These are phyloP conservation scores for Suillus luteus DNA, from an alignment of 768 basidiomycete genomes.

Conservation along the genomic window DNA sequence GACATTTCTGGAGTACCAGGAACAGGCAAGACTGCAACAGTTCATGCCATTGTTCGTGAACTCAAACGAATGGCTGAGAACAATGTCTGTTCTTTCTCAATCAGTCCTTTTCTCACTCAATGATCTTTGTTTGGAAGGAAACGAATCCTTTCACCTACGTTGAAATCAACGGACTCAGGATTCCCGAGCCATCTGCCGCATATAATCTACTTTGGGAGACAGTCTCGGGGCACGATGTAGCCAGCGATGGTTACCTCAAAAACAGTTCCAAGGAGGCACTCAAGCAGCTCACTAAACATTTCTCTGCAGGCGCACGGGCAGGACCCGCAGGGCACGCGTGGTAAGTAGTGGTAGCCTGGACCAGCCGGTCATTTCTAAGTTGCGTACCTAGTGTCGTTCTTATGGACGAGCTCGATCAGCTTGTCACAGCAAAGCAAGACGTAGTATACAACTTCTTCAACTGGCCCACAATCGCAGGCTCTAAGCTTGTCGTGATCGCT, in stretches of 20 bases:
- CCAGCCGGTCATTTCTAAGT: not conserved
- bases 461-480: conserved; percentile 90
- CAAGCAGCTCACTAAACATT: conserved; percentile 75
- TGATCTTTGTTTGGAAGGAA: conserved; percentile 54
- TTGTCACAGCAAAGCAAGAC: conserved; percentile 94
- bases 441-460: conserved; percentile 99
- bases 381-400: conserved; percentile 77
- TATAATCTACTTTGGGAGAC: conserved; percentile 93
- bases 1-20: conserved; percentile 99
- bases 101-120: not conserved
- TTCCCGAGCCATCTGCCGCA: conserved; percentile 91
- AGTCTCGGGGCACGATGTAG: conserved; percentile 76
- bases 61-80: conserved; percentile 86
- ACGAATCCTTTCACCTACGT: conserved; percentile 93
- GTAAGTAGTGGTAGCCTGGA: conserved; percentile 45
- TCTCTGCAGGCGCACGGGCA: conserved; percentile 59
- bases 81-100: conserved; percentile 49
- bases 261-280: conserved; percentile 82
- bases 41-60: conserved; percentile 89
- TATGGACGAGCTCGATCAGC: conserved; percentile 98
- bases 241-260: conserved; percentile 61
- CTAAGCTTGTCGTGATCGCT: conserved; percentile 91
- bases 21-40: conserved; percentile 97
- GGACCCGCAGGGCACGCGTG: conserved; percentile 89
- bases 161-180: conserved; percentile 94